Percentiles rank a stretch among this genome's conserved stretches.
Evolutionary conservation across 2,329 filamentous ascomycete genomes (phyloP).

Genomic region (Pyrenochaeta sp.): DNA sequence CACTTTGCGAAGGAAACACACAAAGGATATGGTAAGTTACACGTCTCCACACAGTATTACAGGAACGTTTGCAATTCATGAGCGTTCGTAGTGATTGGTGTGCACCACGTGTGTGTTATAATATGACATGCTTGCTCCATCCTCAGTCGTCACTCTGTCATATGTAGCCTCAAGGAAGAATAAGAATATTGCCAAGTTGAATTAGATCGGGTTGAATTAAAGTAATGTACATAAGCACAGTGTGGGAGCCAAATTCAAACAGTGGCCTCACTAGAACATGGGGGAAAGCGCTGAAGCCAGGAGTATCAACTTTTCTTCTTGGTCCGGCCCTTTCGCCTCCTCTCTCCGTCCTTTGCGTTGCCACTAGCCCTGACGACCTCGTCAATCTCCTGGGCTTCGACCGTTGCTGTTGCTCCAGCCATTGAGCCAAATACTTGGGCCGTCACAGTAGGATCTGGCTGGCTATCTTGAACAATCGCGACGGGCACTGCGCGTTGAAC

Average conservation of each 20-base stretch:
- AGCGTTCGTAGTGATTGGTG: too few species aligned
- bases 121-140: neutral
- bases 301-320: conserved; percentile 28
- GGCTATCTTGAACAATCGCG: conserved; percentile 23
- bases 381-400: conserved; percentile 1
- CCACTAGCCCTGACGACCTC: conserved; percentile 25
- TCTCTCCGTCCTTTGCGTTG: conserved; percentile 34
- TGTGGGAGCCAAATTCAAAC: conserved; percentile 3
- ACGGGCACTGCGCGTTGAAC: conserved; percentile 22
- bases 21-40: too few species aligned
- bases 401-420: conserved; percentile 7
- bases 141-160: too few species aligned
- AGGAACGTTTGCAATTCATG: too few species aligned
- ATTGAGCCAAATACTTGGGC: conserved; percentile 16
- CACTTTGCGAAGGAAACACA: too few species aligned
- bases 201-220: conserved; percentile 12
- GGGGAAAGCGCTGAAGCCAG: neutral
- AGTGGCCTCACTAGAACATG: conserved; percentile 9
- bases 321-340: conserved; percentile 33
- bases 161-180: neutral
- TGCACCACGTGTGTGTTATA: neutral
- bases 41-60: too few species aligned
- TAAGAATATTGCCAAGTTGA: too few species aligned
- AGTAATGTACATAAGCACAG: conserved; percentile 4
- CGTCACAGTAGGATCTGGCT: conserved; percentile 31